Evolutionary conservation across 2,329 filamentous ascomycete genomes (phyloP).

Genomic region (Cyphellophora europaea): DNA sequence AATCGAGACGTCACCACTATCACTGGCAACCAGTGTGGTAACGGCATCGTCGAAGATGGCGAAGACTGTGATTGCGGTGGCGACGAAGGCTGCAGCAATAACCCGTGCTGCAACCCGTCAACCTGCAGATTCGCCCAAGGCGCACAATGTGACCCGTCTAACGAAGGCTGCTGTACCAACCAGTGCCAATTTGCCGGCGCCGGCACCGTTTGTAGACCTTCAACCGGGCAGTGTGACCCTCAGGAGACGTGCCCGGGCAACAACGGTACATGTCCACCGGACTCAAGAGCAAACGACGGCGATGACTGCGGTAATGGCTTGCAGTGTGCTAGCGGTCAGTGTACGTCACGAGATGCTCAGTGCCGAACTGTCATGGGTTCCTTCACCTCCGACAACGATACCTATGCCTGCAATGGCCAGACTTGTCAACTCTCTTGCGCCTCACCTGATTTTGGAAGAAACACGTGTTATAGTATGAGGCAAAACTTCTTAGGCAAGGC

Average conservation of each 20-base stretch:
- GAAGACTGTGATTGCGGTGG: slow-evolving; percentile 97
- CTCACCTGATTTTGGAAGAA: slow-evolving; percentile 56
- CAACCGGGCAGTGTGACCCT: slow-evolving; percentile 74
- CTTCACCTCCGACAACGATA: slow-evolving; percentile 64
- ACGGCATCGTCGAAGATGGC: slow-evolving; percentile 88
- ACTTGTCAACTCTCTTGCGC: slow-evolving; percentile 71
- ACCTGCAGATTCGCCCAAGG: slow-evolving; percentile 76
- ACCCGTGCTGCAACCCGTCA: slow-evolving; percentile 71
- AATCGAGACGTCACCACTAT: slow-evolving; percentile 78
- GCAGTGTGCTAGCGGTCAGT: slow-evolving; percentile 82
- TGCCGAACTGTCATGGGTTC: slow-evolving; percentile 77
- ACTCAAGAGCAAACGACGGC: slow-evolving; percentile 62
- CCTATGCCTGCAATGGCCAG: slow-evolving; percentile 63
- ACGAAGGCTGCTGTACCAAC: slow-evolving; percentile 35
- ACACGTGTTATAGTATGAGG: slow-evolving; percentile 64
- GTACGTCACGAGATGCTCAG: slow-evolving; percentile 82
- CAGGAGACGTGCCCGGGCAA: slow-evolving; percentile 72
- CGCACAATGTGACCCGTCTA: slow-evolving; percentile 61
- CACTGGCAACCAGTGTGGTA: slow-evolving; percentile 78
- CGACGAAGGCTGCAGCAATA: slow-evolving; percentile 56
- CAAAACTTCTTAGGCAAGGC: slow-evolving; percentile 91
- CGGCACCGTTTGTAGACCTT: slow-evolving; percentile 69
- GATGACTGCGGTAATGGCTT: slow-evolving; percentile 62
- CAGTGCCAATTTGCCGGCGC: slow-evolving; percentile 37
- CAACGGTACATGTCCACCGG: slow-evolving; percentile 62